Conservation (phyloP, 2,329 filamentous ascomycete genomes). For the Trichophyton simii region DNA sequence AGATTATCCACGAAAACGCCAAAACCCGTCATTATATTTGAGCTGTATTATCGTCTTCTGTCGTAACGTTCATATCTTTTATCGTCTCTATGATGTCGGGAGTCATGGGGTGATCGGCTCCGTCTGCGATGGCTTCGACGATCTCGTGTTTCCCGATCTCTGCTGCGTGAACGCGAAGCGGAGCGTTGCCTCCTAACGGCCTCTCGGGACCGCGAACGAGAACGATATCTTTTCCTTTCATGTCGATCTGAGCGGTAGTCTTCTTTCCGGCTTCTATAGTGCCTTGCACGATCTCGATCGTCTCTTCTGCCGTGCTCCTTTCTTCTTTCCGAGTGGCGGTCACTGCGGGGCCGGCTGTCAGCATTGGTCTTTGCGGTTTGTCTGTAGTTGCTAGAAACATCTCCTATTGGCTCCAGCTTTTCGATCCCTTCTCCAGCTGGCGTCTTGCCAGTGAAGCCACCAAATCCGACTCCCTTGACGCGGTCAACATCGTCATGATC, state of each 20-base stretch:
- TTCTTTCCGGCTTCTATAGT: conserved; percentile 23
- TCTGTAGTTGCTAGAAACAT: conserved; percentile 12
- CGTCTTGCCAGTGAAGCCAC: conserved; percentile 21
- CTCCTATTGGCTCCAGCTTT: conserved; percentile 18
- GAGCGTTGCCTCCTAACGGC: conserved; percentile 16
- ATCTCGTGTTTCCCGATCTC: conserved; percentile 18
- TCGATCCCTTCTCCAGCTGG: conserved; percentile 14
- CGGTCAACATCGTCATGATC: conserved; percentile 17
- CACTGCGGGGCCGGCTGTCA: not conserved
- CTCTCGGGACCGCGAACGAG: conserved; percentile 18
- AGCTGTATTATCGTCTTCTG: not conserved
- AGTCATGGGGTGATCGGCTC: conserved; percentile 9
- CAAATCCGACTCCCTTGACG: conserved; percentile 25
- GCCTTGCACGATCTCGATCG: conserved; percentile 18
- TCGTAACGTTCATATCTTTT: not conserved
- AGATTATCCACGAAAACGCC: not conserved
- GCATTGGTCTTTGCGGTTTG: conserved; percentile 2
- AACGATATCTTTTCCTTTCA: conserved; percentile 10
- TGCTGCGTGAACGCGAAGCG: conserved; percentile 21
- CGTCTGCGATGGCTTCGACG: conserved; percentile 16
- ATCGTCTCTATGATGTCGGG: conserved; percentile 13
- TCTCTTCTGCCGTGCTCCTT: conserved; percentile 34
- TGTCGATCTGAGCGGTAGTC: conserved; percentile 14
- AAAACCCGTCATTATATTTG: not conserved
- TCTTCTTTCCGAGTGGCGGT: conserved; percentile 21